Conservation (phyloP, 805 yeast genomes). For the Wickerhamomyces subpelliculosus region DNA sequence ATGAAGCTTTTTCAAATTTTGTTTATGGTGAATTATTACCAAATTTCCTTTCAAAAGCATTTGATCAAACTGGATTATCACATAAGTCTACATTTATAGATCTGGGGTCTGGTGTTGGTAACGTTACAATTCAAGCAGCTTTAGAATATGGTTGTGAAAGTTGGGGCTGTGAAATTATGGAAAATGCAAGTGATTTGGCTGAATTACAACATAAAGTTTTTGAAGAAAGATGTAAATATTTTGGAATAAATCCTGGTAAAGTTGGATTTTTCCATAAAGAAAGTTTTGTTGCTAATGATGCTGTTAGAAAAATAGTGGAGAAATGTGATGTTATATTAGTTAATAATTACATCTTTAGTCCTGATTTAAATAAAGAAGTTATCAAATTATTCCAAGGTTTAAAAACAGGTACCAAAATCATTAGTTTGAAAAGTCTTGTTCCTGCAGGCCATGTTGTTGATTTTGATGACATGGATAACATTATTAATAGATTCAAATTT, state of each 20-base stretch:
- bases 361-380: conserved; percentile 61
- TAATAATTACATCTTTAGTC: conserved; percentile 80
- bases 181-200: conserved; percentile 67
- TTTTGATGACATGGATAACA: conserved; percentile 41
- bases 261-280: conserved; percentile 54
- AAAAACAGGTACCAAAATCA: conserved; percentile 69
- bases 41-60: conserved; percentile 60
- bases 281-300: conserved; percentile 63
- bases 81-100: conserved; percentile 65
- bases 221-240: conserved; percentile 45
- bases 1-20: conserved; percentile 82
- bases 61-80: conserved; percentile 48
- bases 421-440: conserved; percentile 72
- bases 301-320: conserved; percentile 46
- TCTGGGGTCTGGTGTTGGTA: conserved; percentile 92
- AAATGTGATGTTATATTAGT: conserved; percentile 68
- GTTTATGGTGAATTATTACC: conserved; percentile 92
- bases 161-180: conserved; percentile 89
- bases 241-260: conserved; percentile 57
- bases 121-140: conserved; percentile 85
- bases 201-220: conserved; percentile 54
- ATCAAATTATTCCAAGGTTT: conserved; percentile 56
- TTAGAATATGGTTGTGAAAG: conserved; percentile 77
- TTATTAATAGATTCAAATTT: conserved; percentile 60
- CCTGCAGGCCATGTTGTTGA: conserved; percentile 66